Evolutionary conservation across 208 protist genomes (phyloP).

Genomic region (Leishmania martiniquensis): DNA sequence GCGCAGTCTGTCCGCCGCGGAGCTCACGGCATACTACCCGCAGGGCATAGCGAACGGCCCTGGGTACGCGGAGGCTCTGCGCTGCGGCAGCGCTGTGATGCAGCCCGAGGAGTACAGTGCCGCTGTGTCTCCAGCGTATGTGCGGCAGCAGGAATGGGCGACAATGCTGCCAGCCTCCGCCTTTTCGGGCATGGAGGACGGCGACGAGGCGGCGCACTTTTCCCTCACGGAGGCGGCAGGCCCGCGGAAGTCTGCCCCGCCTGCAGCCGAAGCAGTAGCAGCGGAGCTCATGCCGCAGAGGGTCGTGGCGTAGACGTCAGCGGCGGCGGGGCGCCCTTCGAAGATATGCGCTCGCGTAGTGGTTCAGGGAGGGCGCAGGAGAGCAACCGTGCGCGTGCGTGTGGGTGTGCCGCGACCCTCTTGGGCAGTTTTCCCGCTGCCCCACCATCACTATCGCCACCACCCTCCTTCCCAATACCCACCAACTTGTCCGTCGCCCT

Average conservation of each 20-base stretch:
- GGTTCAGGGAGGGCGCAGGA: too few species aligned
- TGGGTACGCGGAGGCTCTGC: slow-evolving; percentile 77
- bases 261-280: neutral
- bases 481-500: neutral
- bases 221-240: neutral
- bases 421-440: neutral
- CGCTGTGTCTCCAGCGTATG: slow-evolving; percentile 29
- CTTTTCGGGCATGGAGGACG: slow-evolving; percentile 28
- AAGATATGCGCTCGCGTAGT: too few species aligned
- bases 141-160: slow-evolving; percentile 40
- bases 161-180: slow-evolving; percentile 39
- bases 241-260: neutral
- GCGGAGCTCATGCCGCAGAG: neutral
- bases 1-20: slow-evolving; percentile 39
- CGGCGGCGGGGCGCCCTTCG: too few species aligned
- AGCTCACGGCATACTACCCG: slow-evolving; percentile 74
- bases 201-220: slow-evolving; percentile 1
- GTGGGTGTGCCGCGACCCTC: neutral
- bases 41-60: slow-evolving; percentile 36
- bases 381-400: neutral
- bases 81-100: slow-evolving; percentile 65
- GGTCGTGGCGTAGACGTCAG: neutral
- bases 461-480: neutral
- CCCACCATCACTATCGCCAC: neutral
- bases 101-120: slow-evolving; percentile 61